Evolutionary conservation across 768 basidiomycete species (phyloP).

Genomic region (Floccularia luteovirens): DNA sequence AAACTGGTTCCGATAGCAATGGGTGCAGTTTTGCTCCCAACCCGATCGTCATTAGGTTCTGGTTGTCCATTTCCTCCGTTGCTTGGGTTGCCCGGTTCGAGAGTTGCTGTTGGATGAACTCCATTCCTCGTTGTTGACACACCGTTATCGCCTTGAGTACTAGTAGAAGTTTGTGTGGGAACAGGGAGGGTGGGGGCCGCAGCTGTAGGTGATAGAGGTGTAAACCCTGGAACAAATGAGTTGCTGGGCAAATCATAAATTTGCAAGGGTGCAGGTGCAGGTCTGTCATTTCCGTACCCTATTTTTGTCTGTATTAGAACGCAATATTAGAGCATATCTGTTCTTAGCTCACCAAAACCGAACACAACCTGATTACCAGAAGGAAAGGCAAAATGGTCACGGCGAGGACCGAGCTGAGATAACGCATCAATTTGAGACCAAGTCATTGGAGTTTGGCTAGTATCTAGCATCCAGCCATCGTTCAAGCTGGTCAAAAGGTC

Average conservation of each 20-base stretch:
- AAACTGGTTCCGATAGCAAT: conserved; percentile 60
- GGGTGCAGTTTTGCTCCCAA: conserved; percentile 23
- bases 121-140: conserved; percentile 4
- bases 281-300: conserved; percentile 43
- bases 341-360: conserved; percentile 58
- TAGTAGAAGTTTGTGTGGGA: conserved; percentile 19
- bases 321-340: not conserved
- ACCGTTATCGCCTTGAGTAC: too few relatives aligned
- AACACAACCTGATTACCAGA: conserved; percentile 61
- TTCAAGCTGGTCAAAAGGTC: conserved; percentile 40
- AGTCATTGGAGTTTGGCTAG: conserved; percentile 42
- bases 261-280: conserved; percentile 46
- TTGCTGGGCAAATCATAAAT: conserved; percentile 42
- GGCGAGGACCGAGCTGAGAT: conserved; percentile 51
- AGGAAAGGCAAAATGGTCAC: conserved; percentile 68
- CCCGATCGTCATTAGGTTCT: conserved; percentile 11
- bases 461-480: conserved; percentile 71
- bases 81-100: conserved; percentile 11
- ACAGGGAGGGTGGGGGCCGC: conserved; percentile 26
- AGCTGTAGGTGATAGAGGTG: conserved; percentile 22
- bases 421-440: conserved; percentile 51
- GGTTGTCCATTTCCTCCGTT: conserved; percentile 9
- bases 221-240: conserved; percentile 34
- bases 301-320: conserved; percentile 1
- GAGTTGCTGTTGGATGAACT: conserved; percentile 14